phyloP scores from a whole-genome alignment of 1,284 basidiomycete species.

The Puccinia hordei region DNA sequence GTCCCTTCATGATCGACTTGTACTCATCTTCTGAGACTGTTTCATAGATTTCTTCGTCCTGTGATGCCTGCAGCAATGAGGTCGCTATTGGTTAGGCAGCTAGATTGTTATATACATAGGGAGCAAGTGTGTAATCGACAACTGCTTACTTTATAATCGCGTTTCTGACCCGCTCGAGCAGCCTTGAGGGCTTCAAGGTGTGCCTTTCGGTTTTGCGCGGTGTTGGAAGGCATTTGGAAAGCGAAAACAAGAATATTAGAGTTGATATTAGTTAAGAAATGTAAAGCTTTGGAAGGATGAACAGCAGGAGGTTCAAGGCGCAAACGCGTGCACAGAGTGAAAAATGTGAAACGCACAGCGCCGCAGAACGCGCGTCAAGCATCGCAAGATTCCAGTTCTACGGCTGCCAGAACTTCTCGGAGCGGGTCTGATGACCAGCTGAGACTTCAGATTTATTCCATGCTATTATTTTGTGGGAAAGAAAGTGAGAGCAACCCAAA shows the following conservation, averaged over 20 bases:
- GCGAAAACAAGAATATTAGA: background rate
- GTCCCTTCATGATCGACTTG: slow-evolving; percentile 76
- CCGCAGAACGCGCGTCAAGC: too few species aligned
- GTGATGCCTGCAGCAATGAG: slow-evolving; percentile 60
- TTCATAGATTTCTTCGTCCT: slow-evolving; percentile 80
- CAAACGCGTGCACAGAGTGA: too few species aligned
- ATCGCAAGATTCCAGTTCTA: too few species aligned
- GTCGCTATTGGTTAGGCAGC: background rate
- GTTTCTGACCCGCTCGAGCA: slow-evolving; percentile 61
- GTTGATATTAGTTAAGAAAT: background rate
- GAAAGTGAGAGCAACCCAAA: too few species aligned
- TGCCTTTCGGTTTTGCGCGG: slow-evolving; percentile 49
- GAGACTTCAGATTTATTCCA: too few species aligned
- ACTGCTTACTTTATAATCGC: slow-evolving; percentile 63
- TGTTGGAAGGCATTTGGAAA: slow-evolving; percentile 34
- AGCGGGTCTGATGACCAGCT: too few species aligned
- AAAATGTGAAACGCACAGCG: too few species aligned
- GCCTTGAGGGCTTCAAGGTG: slow-evolving; percentile 61
- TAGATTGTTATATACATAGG: background rate
- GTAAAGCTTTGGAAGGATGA: background rate
- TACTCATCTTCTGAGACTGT: slow-evolving; percentile 92
- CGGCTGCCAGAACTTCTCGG: too few species aligned
- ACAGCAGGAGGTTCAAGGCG: too few species aligned
- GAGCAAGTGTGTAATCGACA: background rate
- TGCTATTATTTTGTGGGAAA: too few species aligned